Base-by-base conservation (phyloP, 208 protist genomes). In the Leishmania tarentolae region DNA sequence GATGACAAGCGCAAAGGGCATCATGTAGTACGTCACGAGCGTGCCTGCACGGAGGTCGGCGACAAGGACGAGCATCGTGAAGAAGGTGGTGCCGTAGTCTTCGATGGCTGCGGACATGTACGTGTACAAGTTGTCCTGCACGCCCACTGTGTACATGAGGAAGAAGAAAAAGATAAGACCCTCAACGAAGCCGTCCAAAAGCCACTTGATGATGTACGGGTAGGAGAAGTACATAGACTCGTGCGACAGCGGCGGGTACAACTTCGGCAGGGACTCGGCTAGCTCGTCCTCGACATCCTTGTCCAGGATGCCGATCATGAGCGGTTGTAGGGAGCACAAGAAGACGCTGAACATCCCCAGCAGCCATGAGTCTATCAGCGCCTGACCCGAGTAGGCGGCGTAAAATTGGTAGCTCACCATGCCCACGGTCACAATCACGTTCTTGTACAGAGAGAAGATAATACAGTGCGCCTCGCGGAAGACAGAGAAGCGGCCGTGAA, bases 371-470 rank as follows among this genome's bases (percentile, higher is more conserved):
- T 98, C 93, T 75, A 96, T 92, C 65, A 97, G 85, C 35, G 91
- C 40, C 82, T 92, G 82, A n/a, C 94, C 97, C 3, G 96, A 97
- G 87, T 93, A 99, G 56, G 87, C 92, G 56, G 80, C 83, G 84
- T 89, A 98, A 71, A 93, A 92, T 70, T 78, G 77, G 83, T 97
- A 99, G 53, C 81, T 88, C 47, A 97, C 91, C 72, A 97, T 88
- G 11, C 88, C 84, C 35, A 96, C 80, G 37, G 92, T 91, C 46
- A 99, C 82, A 11, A 96, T 79, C 24, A 99, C 87, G 80, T 99
- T 99, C 86, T 99, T 99, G 87, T 99, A 99, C 61, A 99, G 97
- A 68, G 89, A 98, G 85, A 97, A 99, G 8, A 98, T 77, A 61
- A 99, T 90, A 35, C 98, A 84, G 73, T 92, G 88, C 28, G 89